phyloP scores from a whole-genome alignment of 208 protist species.

The Sergeia podlipaevii region DNA sequence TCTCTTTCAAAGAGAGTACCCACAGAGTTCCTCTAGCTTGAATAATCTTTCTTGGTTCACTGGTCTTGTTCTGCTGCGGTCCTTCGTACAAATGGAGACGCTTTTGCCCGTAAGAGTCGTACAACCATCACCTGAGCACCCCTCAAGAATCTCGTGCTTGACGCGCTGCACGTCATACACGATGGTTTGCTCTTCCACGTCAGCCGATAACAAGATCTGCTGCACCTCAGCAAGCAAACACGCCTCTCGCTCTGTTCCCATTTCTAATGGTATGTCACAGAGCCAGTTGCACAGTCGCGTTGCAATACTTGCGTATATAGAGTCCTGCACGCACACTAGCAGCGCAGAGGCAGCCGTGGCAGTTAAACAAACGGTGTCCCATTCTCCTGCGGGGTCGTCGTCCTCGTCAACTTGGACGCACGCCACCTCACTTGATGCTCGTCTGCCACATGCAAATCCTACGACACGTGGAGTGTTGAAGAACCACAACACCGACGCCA shows the following conservation, averaged over 20 bases:
- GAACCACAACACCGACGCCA: slow-evolving; percentile 28
- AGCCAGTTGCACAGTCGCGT: slow-evolving; percentile 37
- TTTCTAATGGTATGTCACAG: slow-evolving; percentile 15
- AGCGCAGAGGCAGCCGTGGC: slow-evolving; percentile 24
- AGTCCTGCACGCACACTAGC: slow-evolving; percentile 15
- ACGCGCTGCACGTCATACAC: slow-evolving; percentile 19
- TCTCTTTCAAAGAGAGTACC: no score
- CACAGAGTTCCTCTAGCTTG: no score
- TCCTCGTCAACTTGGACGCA: neutral
- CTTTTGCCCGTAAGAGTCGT: no score
- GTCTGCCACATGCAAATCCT: slow-evolving; percentile 19
- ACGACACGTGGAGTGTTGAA: slow-evolving; percentile 21
- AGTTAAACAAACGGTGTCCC: slow-evolving; percentile 28
- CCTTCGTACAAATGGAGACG: no score
- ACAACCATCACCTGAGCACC: no score
- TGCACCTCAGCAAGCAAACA: slow-evolving; percentile 7
- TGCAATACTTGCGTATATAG: slow-evolving; percentile 14
- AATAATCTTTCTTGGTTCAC: no score
- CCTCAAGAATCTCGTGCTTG: slow-evolving; percentile 5
- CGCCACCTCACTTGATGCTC: neutral
- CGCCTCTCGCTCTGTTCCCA: neutral
- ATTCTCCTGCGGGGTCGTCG: neutral
- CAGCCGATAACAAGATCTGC: neutral
- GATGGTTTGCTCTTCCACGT: slow-evolving; percentile 20
- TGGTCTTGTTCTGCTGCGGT: no score